Base-by-base conservation (phyloP, 1,139 yeast species). In the Hansenula anomala region DNA sequence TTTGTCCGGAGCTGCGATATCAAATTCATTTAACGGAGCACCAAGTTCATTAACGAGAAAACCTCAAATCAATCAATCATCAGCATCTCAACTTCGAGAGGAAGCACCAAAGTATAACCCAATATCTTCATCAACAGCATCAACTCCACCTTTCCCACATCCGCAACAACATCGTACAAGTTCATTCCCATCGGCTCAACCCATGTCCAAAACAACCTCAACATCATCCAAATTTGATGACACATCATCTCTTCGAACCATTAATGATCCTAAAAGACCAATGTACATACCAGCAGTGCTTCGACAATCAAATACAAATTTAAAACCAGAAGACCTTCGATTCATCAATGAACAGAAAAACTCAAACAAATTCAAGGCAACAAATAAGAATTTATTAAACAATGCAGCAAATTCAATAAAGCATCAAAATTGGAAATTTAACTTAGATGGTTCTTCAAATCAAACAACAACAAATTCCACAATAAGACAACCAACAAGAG, bases 261-360 rank as follows among this genome's bases (percentile, higher is more conserved):
- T 82, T 36, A 76, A 76, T 46, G 80, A 80, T 20, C 87, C 88
- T 41, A 75, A 89, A 54, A 81, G 85, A 52, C 97, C 97, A 7
- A 67, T 89, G 68, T 89, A 88, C 56, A 72, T 85, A 0, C 97
- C 97, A 0, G 96, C 96, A 0, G 97, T 89, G 7, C 67, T 90
- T 39, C 70, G 97, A 25, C 78, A 75, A 54, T 67, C 75, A 0
- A 62, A 57, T 40, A 64, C 72, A 1, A 67, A 65, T 38, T 52
- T 66, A 32, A 64, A 61, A 18, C 61, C 58, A 13, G 67, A 63
- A 33, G 67, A 61, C 40, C 38, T 61, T 17, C 36, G 39, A 24
- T 44, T 44, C 19, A 54, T 54, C 18, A 54, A 54, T 36, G 56
- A 52, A 19, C 48, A 47, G 12, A 51, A 54, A 38, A 43, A 46